Conservation (phyloP, 2,329 filamentous ascomycete genomes). For the Emydomyces testavorans region DNA sequence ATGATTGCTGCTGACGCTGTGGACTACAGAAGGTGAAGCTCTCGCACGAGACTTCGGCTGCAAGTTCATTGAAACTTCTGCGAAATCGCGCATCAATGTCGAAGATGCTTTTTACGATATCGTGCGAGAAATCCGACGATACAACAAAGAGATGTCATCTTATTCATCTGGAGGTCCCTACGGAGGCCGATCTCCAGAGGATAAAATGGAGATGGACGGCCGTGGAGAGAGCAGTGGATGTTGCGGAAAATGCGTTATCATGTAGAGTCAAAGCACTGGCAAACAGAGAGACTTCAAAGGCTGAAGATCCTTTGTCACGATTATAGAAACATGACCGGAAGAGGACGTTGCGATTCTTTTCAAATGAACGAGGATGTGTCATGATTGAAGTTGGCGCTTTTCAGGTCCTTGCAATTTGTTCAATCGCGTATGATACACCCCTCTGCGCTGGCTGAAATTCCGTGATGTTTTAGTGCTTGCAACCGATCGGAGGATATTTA, state of each 20-base stretch:
- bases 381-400: conserved; percentile 4
- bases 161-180: conserved; percentile 60
- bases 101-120: conserved; percentile 98
- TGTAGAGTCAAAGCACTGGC: conserved; percentile 47
- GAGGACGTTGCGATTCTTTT: conserved; percentile 6
- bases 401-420: conserved; percentile 3
- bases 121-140: conserved; percentile 91
- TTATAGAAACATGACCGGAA: conserved; percentile 11
- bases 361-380: conserved; percentile 8
- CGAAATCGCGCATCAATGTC: conserved; percentile 95
- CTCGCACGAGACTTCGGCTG: conserved; percentile 80
- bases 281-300: conserved; percentile 7
- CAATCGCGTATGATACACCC: not conserved
- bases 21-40: conserved; percentile 65
- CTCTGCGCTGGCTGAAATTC: not conserved
- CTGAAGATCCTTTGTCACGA: conserved; percentile 4
- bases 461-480: conserved; percentile 5
- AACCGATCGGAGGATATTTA: not conserved
- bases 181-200: conserved; percentile 46
- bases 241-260: conserved; percentile 76
- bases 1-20: not conserved
- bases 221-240: conserved; percentile 50
- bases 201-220: conserved; percentile 64
- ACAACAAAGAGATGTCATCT: conserved; percentile 95
- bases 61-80: conserved; percentile 98